These are phyloP conservation scores for Hevea brasiliensis DNA, from an alignment of 345 rosid species.

Conservation along the genomic window DNA sequence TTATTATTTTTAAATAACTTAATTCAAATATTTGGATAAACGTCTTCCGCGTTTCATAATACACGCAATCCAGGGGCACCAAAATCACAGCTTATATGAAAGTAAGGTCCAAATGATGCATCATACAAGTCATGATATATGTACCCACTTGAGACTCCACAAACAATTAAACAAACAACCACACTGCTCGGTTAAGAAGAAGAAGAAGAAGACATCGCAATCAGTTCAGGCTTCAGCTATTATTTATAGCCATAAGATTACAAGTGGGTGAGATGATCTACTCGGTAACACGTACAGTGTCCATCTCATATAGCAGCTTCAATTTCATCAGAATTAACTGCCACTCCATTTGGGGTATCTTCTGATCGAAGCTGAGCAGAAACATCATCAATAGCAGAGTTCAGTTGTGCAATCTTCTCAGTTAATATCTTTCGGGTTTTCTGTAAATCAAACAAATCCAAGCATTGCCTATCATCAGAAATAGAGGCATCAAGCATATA, in stretches of 20 bases:
- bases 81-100: too few relatives aligned
- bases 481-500: background rate
- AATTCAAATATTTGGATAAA: too few relatives aligned
- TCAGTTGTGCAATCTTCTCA: slow-evolving; percentile 82
- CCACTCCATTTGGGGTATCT: slow-evolving; percentile 58
- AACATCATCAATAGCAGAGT: slow-evolving; percentile 81
- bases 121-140: too few relatives aligned
- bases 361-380: slow-evolving; percentile 73
- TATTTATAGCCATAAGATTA: slow-evolving; percentile 25
- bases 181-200: background rate
- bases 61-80: too few relatives aligned
- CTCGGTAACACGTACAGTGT: background rate
- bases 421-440: slow-evolving; percentile 74
- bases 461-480: slow-evolving; percentile 4
- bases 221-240: slow-evolving; percentile 20
- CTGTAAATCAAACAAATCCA: slow-evolving; percentile 39
- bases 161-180: slow-evolving; percentile 1
- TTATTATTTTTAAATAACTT: too few relatives aligned
- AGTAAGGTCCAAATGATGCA: too few relatives aligned
- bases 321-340: slow-evolving; percentile 32
- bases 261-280: slow-evolving; percentile 1
- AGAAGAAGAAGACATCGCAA: slow-evolving; percentile 12
- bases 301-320: slow-evolving; percentile 53
- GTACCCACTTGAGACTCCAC: background rate
- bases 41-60: too few relatives aligned